Conservation (phyloP, 352 stramenopile genomes). For the Phytophthora citricola region DNA sequence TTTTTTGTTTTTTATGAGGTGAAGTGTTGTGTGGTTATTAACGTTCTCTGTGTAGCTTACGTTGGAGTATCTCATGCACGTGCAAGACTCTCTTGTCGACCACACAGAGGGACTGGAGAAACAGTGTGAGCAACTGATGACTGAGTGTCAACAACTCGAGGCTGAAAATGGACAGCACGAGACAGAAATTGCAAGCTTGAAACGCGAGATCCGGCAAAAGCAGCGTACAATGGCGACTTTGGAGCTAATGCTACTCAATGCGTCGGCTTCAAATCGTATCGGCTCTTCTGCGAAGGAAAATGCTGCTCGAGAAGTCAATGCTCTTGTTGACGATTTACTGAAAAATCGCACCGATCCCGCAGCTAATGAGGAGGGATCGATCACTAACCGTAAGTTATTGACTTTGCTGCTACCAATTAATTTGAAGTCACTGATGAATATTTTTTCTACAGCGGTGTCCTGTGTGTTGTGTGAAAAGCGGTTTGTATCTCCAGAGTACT, state of each 20-base stretch:
- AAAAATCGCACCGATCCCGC: constrained; percentile 3
- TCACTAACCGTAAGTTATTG: constrained; percentile 35
- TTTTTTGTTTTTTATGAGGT: neutral
- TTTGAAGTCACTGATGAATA: neutral
- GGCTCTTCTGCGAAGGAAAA: constrained; percentile 48
- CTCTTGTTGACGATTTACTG: constrained; percentile 46
- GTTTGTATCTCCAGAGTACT: constrained; percentile 77
- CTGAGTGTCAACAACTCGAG: constrained; percentile 70
- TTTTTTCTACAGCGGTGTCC: constrained; percentile 34
- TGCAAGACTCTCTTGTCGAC: constrained; percentile 80
- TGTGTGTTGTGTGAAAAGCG: constrained; percentile 81
- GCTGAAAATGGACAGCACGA: constrained; percentile 68
- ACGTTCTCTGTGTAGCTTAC: constrained; percentile 51
- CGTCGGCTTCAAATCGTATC: constrained; percentile 40
- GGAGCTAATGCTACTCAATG: constrained; percentile 81
- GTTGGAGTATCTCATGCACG: constrained; percentile 84
- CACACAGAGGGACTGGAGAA: constrained; percentile 73
- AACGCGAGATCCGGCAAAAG: constrained; percentile 83
- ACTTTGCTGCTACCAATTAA: neutral
- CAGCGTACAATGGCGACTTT: constrained; percentile 84
- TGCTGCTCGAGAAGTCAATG: constrained; percentile 37
- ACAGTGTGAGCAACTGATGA: constrained; percentile 68
- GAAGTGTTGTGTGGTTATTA: neutral
- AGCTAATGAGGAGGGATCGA: constrained; percentile 30
- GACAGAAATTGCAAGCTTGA: constrained; percentile 63